phyloP scores from a whole-genome alignment of 148 eudicot genomes.

The Rhododendron ovatum region DNA sequence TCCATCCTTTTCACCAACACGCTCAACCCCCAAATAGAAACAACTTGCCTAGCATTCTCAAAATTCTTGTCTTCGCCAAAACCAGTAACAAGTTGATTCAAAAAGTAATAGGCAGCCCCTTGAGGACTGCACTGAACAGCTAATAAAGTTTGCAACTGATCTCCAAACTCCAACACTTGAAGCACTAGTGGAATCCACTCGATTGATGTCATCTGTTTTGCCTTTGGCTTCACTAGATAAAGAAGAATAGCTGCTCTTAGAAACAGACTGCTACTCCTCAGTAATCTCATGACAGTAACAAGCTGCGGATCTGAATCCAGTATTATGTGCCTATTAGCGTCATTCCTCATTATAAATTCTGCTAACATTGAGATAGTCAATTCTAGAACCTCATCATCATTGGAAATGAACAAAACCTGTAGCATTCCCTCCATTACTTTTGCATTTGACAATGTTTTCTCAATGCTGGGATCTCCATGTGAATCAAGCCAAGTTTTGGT shows the following conservation, averaged over 20 bases:
- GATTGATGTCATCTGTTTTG: constrained; percentile 38
- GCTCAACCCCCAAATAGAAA: constrained; percentile 40
- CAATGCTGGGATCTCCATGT: constrained; percentile 16
- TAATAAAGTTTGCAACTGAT: constrained; percentile 36
- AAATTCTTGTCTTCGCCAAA: constrained; percentile 38
- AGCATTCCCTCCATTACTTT: constrained; percentile 38
- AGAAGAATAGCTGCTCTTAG: constrained; percentile 43
- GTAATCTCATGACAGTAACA: constrained; percentile 23
- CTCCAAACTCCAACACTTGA: constrained; percentile 44
- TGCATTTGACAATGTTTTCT: constrained; percentile 24
- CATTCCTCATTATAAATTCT: constrained; percentile 27
- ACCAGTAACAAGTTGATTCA: constrained; percentile 38
- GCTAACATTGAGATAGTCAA: constrained; percentile 39
- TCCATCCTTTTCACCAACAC: constrained; percentile 36
- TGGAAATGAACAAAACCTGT: constrained; percentile 35
- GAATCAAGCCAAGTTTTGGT: constrained; percentile 37
- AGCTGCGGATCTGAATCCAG: constrained; percentile 36
- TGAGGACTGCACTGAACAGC: constrained; percentile 35
- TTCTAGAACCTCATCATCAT: constrained; percentile 44
- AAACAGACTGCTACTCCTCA: constrained; percentile 41
- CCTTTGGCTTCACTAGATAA: constrained; percentile 40
- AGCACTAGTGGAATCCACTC: constrained; percentile 53
- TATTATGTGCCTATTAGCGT: constrained; percentile 24
- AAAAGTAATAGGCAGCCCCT: constrained; percentile 43
- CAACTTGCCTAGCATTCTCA: constrained; percentile 37